Conservation (phyloP, 1,284 basidiomycete species). For the Apiotrichum akiyoshidainum region DNA sequence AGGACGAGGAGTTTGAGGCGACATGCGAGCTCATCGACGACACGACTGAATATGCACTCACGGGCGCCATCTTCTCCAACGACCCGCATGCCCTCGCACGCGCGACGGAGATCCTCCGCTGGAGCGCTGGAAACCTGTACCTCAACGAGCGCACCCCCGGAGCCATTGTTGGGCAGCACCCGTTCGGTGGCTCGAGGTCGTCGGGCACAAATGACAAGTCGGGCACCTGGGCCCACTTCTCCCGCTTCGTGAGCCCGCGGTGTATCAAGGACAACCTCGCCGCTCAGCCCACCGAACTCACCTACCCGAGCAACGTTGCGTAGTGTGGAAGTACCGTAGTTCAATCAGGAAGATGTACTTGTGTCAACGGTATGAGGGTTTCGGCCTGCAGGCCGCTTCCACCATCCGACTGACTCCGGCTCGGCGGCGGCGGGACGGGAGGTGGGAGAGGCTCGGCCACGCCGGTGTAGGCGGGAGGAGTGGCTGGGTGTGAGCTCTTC, state of each 20-base stretch:
- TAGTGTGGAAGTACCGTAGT: conserved; percentile 37
- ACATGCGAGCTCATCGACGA: conserved; percentile 82
- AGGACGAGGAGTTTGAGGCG: conserved; percentile 77
- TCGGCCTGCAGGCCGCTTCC: too few species aligned
- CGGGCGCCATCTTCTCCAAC: conserved; percentile 81
- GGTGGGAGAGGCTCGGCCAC: too few species aligned
- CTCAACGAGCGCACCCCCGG: conserved; percentile 91
- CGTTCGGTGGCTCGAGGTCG: conserved; percentile 77
- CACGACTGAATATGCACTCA: conserved; percentile 85
- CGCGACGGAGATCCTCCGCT: conserved; percentile 74
- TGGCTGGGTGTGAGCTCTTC: too few species aligned
- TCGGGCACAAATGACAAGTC: conserved; percentile 95
- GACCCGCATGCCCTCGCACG: conserved; percentile 73
- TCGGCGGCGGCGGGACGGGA: too few species aligned
- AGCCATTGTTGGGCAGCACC: conserved; percentile 91
- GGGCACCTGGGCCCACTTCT: conserved; percentile 78
- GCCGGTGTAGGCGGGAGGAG: too few species aligned
- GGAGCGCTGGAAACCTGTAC: conserved; percentile 65
- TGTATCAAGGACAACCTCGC: conserved; percentile 86
- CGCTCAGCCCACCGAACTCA: conserved; percentile 62
- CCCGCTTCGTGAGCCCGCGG: conserved; percentile 74
- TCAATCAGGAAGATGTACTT: too few species aligned
- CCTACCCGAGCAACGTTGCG: conserved; percentile 78
- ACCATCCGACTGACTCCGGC: too few species aligned
- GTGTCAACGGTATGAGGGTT: too few species aligned